phyloP scores from a whole-genome alignment of 305 asterid species.

The Solanum aculeatissimum region DNA sequence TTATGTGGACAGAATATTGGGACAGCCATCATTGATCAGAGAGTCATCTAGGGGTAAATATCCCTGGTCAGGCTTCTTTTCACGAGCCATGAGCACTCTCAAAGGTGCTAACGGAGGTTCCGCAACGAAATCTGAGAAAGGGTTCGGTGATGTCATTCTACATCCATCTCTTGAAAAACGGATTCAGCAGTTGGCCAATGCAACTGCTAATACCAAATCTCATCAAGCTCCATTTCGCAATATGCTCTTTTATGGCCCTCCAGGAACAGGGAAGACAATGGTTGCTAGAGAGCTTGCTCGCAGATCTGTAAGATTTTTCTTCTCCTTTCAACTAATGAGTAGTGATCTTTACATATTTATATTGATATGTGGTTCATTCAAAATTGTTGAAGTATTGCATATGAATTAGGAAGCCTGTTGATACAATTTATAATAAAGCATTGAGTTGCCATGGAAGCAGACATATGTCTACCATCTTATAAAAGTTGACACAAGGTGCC shows the following conservation, averaged over 20 bases:
- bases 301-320: constrained; percentile 52
- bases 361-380: not conserved
- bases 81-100: constrained; percentile 39
- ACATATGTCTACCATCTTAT: not conserved
- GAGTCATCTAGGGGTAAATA: constrained; percentile 96
- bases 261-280: constrained; percentile 99
- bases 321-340: not conserved
- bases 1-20: constrained; percentile 89
- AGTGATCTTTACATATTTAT: not conserved
- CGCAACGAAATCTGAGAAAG: constrained; percentile 35
- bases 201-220: constrained; percentile 86
- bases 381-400: not conserved
- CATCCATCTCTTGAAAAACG: constrained; percentile 89
- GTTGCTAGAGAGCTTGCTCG: constrained; percentile 98
- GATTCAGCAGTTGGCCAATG: constrained; percentile 68
- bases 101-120: constrained; percentile 30
- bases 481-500: not conserved
- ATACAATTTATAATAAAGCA: not conserved
- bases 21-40: constrained; percentile 92
- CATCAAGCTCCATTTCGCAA: constrained; percentile 97
- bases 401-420: not conserved
- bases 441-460: not conserved
- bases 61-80: constrained; percentile 82
- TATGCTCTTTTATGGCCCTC: constrained; percentile 95
- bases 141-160: constrained; percentile 81